These are phyloP conservation scores for Elaeis guineensis DNA, from an alignment of 176 grass and related monocot genomes.

Conservation along the genomic window DNA sequence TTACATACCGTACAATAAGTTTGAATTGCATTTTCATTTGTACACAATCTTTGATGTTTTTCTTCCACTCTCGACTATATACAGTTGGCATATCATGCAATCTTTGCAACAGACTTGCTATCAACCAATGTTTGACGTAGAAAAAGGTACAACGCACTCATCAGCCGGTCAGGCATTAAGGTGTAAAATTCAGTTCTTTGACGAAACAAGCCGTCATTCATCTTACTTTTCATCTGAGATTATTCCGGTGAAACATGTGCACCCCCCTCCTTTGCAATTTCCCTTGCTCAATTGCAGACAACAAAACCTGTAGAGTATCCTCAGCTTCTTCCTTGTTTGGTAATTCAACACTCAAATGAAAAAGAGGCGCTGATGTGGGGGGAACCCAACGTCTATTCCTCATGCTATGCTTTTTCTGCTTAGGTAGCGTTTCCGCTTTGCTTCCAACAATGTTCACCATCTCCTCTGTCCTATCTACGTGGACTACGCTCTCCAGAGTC, in stretches of 20 bases:
- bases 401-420: slow-evolving; percentile 38
- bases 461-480: slow-evolving; percentile 67
- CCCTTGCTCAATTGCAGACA: slow-evolving; percentile 53
- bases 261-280: slow-evolving; percentile 24
- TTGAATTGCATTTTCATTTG: too few relatives aligned
- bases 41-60: too few relatives aligned
- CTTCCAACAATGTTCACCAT: slow-evolving; percentile 88
- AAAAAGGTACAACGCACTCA: too few relatives aligned
- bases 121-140: too few relatives aligned
- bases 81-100: too few relatives aligned
- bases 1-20: too few relatives aligned
- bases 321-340: slow-evolving; percentile 64
- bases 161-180: too few relatives aligned
- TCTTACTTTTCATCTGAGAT: slow-evolving; percentile 6
- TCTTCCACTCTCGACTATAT: too few relatives aligned
- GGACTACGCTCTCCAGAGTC: slow-evolving; percentile 69
- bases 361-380: slow-evolving; percentile 42
- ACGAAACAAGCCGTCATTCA: too few relatives aligned
- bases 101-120: too few relatives aligned
- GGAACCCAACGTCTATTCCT: slow-evolving; percentile 46
- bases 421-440: slow-evolving; percentile 55
- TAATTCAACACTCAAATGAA: slow-evolving; percentile 69
- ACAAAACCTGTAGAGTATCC: slow-evolving; percentile 50
- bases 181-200: too few relatives aligned
- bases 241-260: slow-evolving; percentile 12